A percentile compares a stretch with the other conserved stretches of the same genome.
Evolutionary conservation across 1,139 yeast genomes (phyloP).

Genomic region (Spathaspora sp.): DNA sequence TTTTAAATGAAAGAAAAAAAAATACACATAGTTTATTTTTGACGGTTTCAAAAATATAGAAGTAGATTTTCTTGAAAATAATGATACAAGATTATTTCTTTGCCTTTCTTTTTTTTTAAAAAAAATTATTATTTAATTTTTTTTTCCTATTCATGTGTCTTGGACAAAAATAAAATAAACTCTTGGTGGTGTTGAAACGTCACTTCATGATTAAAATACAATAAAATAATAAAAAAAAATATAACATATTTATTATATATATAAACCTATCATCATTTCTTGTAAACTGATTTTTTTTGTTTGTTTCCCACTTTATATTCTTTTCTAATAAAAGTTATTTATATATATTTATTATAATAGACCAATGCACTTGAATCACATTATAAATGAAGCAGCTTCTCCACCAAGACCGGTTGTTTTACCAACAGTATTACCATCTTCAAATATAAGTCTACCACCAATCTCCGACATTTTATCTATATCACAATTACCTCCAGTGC

Average conservation of each 20-base stretch:
- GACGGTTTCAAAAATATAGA: not conserved
- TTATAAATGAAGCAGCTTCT: slow-evolving; percentile 8
- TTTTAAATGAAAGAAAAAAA: not conserved
- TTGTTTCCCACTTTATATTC: not conserved
- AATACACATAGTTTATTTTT: not conserved
- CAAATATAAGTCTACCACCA: slow-evolving; percentile 32
- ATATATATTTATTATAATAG: not conserved
- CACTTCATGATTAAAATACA: not conserved
- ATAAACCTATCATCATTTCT: not conserved
- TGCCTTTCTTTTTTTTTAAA: not conserved
- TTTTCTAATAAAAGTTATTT: not conserved
- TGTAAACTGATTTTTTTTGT: not conserved
- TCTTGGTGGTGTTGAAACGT: slow-evolving; percentile 1
- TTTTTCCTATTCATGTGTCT: not conserved
- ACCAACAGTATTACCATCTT: slow-evolving; percentile 4
- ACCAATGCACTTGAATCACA: slow-evolving; percentile 9
- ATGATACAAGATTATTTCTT: not conserved
- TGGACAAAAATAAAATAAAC: slow-evolving; percentile 1
- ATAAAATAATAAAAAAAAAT: not conserved
- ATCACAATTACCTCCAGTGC: slow-evolving; percentile 3
- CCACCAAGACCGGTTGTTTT: not conserved
- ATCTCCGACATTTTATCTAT: slow-evolving; percentile 31
- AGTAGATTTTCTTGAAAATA: not conserved
- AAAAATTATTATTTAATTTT: too few species aligned
- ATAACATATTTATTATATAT: not conserved